phyloP scores from a whole-genome alignment of 306 rosid genomes.

The Leucaena leucocephala region DNA sequence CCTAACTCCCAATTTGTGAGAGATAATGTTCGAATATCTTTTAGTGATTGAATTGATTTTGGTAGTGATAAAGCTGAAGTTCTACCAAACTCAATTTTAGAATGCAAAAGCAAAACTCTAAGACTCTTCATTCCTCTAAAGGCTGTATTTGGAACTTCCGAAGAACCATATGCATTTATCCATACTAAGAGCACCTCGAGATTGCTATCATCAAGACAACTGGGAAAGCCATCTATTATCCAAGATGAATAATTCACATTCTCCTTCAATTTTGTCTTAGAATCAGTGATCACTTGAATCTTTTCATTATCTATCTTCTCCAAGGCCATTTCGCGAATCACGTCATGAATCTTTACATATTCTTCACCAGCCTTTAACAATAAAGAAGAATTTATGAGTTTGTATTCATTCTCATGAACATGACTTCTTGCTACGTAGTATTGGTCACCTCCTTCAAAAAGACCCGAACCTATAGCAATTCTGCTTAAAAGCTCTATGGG shows the following conservation, averaged over 20 bases:
- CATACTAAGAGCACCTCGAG: neutral
- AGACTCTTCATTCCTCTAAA: conserved; percentile 20
- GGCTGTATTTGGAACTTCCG: neutral
- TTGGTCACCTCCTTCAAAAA: neutral
- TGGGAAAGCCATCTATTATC: neutral
- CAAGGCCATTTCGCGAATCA: conserved; percentile 2
- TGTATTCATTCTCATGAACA: neutral
- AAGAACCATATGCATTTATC: neutral
- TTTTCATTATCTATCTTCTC: neutral
- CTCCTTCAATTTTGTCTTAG: neutral
- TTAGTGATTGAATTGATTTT: neutral
- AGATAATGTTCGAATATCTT: neutral
- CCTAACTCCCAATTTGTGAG: neutral
- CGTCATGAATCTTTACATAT: conserved; percentile 33
- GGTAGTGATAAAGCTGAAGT: neutral
- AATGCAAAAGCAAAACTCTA: neutral
- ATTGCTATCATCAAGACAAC: neutral
- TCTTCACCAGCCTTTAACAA: neutral
- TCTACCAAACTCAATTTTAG: neutral
- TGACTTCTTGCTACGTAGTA: conserved; percentile 8
- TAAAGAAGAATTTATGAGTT: conserved; percentile 3
- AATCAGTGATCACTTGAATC: neutral
- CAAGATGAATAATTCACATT: conserved; percentile 11
- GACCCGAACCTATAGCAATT: conserved; percentile 6
- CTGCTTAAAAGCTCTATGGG: neutral